Conservation (phyloP, 352 stramenopile species). For the Globisporangium middletonii region DNA sequence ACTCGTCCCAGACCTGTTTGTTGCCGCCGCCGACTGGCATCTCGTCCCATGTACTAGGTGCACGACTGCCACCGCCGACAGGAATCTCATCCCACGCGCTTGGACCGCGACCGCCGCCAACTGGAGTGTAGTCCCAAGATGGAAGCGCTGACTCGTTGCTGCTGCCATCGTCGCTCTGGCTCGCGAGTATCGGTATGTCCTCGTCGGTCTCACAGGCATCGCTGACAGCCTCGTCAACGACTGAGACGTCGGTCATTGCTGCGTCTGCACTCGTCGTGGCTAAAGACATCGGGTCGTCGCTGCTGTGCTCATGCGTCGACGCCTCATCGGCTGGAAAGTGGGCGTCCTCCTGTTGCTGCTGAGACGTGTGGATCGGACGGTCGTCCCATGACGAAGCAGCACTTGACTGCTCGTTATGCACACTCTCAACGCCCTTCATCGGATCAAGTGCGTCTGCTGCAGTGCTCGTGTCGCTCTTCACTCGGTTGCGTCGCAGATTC, state of each 20-base stretch:
- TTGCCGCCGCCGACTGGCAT: slow-evolving; percentile 4
- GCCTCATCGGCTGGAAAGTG: background rate
- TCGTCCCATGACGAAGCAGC: slow-evolving; percentile 11
- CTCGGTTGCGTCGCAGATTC: slow-evolving; percentile 2
- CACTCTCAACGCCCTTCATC: background rate
- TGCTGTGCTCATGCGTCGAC: background rate
- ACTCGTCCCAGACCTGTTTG: slow-evolving; percentile 7
- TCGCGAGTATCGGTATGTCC: too few relatives aligned
- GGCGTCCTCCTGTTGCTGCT: background rate
- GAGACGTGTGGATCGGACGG: slow-evolving; percentile 9
- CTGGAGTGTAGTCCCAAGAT: slow-evolving; percentile 2
- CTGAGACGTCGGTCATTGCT: too few relatives aligned
- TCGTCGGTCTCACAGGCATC: too few relatives aligned
- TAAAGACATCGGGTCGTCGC: too few relatives aligned
- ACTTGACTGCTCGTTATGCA: background rate
- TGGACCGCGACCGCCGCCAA: background rate
- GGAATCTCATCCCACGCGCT: slow-evolving; percentile 10
- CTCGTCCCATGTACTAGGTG: slow-evolving; percentile 1
- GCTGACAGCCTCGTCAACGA: too few relatives aligned
- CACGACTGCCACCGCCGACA: background rate
- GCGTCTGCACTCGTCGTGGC: too few relatives aligned
- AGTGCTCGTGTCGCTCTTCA: background rate
- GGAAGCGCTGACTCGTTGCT: background rate
- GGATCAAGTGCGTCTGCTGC: background rate
- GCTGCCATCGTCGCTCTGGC: background rate